Conservation (phyloP, 176 grass and related monocot species). For the Olyra latifolia region DNA sequence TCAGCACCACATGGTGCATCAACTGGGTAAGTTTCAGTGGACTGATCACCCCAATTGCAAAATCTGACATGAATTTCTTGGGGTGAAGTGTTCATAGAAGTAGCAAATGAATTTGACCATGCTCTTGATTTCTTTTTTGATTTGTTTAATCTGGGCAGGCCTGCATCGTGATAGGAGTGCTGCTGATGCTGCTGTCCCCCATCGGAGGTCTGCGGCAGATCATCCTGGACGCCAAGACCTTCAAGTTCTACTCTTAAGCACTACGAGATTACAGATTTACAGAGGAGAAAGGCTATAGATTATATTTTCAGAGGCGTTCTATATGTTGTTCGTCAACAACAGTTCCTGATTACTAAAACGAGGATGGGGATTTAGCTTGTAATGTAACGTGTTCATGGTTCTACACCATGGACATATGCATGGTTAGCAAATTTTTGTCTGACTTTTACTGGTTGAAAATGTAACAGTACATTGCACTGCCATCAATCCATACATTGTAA, state of each 20-base stretch:
- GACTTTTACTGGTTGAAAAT: too few species aligned
- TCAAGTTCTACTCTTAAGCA: background rate
- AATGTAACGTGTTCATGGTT: too few species aligned
- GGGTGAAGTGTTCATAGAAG: background rate
- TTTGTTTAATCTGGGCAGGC: background rate
- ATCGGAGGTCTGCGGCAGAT: conserved; percentile 48
- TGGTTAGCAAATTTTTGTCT: too few species aligned
- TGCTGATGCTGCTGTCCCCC: conserved; percentile 41
- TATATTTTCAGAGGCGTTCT: too few species aligned
- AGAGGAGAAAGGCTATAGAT: background rate
- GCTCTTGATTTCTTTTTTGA: background rate
- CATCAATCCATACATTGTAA: too few species aligned
- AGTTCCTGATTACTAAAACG: too few species aligned
- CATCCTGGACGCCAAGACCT: background rate
- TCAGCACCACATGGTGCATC: conserved; percentile 33
- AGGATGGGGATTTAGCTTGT: too few species aligned
- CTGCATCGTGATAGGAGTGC: conserved; percentile 39
- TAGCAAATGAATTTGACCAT: background rate
- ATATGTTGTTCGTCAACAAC: too few species aligned
- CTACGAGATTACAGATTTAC: background rate
- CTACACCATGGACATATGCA: too few species aligned
- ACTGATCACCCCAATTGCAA: background rate
- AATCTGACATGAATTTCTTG: background rate
- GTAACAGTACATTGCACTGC: too few species aligned
- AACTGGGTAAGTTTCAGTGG: conserved; percentile 11